These are phyloP conservation scores for Colletotrichum lini DNA, from an alignment of 2,329 filamentous ascomycete genomes.

Conservation along the genomic window DNA sequence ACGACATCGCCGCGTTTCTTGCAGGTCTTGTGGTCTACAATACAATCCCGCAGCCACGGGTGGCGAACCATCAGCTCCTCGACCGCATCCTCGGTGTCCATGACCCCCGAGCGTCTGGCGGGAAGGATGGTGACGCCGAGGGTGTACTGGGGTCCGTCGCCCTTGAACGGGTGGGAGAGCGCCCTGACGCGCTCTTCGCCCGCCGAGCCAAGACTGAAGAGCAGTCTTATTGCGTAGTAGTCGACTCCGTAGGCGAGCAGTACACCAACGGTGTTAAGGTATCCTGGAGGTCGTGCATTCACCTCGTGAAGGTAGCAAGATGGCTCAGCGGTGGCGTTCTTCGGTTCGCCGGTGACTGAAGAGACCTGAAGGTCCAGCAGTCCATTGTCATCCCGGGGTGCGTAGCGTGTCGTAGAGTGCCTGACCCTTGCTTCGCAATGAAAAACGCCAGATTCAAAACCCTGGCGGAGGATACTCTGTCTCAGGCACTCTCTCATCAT, in stretches of 20 bases:
- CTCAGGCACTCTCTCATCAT: constrained; percentile 44
- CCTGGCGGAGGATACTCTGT: constrained; percentile 44
- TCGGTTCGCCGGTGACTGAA: no score
- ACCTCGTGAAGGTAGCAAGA: constrained; percentile 48
- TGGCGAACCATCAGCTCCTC: constrained; percentile 23
- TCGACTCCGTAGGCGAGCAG: constrained; percentile 49
- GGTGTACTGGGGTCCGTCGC: constrained; percentile 39
- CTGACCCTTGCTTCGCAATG: constrained; percentile 50
- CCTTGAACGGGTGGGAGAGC: constrained; percentile 44
- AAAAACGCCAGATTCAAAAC: constrained; percentile 49
- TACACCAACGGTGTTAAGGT: constrained; percentile 43
- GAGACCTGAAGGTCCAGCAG: constrained; percentile 42
- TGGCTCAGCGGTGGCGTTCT: constrained; percentile 9
- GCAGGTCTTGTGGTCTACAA: constrained; percentile 38
- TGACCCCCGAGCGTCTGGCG: constrained; percentile 30
- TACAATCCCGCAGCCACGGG: constrained; percentile 25
- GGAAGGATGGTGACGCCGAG: constrained; percentile 43
- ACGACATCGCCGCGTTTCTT: constrained; percentile 34
- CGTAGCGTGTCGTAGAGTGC: constrained; percentile 45
- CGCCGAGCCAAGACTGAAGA: constrained; percentile 40
- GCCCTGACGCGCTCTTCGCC: constrained; percentile 40
- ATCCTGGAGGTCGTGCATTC: constrained; percentile 49
- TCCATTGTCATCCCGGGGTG: constrained; percentile 36
- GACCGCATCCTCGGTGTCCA: constrained; percentile 33
- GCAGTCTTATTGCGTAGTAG: constrained; percentile 48